Conservation (phyloP, 306 rosid genomes). For the Corylus avellana region DNA sequence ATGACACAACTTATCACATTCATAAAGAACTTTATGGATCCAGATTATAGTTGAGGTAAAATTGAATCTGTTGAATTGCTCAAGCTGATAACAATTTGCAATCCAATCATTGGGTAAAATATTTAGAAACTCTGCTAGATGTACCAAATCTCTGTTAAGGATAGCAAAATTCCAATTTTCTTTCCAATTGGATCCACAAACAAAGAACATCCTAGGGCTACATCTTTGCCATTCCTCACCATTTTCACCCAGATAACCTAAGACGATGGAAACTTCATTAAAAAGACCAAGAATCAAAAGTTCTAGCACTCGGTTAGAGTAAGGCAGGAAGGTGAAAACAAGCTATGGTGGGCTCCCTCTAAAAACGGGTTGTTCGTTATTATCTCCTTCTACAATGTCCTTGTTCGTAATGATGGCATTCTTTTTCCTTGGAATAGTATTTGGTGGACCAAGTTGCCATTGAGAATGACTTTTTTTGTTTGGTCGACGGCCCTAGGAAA, state of each 20-base stretch:
- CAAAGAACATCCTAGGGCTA: constrained; percentile 6
- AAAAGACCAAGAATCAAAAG: background rate
- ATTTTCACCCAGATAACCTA: background rate
- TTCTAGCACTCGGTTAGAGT: background rate
- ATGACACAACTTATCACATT: background rate
- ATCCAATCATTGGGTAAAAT: background rate
- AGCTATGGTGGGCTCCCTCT: too few relatives aligned
- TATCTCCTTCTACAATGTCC: too few relatives aligned
- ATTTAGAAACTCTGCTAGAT: background rate
- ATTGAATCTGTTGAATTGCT: background rate
- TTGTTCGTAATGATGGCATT: too few relatives aligned
- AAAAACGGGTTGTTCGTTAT: too few relatives aligned
- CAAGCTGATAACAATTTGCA: background rate
- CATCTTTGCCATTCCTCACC: constrained; percentile 9
- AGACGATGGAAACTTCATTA: background rate
- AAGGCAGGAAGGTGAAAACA: too few relatives aligned
- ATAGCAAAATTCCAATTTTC: constrained; percentile 2
- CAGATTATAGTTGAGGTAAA: background rate
- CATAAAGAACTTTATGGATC: background rate
- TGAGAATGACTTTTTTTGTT: too few relatives aligned
- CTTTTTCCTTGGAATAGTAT: too few relatives aligned
- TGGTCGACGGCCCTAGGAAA: too few relatives aligned
- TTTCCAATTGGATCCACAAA: background rate
- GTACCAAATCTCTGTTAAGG: background rate
- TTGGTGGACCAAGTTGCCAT: too few relatives aligned